Percentiles rank a stretch among this genome's conserved stretches.
phyloP scores from a whole-genome alignment of 192 early-diverging fungal species.

The Backusella circina region DNA sequence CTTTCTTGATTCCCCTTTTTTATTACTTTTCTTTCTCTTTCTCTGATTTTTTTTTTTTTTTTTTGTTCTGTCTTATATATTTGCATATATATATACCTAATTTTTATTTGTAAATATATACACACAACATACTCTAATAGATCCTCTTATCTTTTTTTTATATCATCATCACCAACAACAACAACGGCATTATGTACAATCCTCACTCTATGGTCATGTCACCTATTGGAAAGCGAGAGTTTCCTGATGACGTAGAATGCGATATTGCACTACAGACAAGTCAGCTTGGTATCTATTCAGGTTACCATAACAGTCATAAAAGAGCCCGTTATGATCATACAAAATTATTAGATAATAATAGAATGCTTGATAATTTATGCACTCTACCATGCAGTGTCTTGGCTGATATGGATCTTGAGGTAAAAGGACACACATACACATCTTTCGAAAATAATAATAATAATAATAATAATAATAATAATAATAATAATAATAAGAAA shows the following conservation, averaged over 20 bases:
- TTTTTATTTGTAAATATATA: neutral
- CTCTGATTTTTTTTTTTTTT: neutral
- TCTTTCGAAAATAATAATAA: no score
- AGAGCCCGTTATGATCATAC: conserved; percentile 6
- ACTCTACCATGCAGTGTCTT: conserved; percentile 15
- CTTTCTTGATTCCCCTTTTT: neutral
- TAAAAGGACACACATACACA: neutral
- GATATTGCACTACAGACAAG: conserved; percentile 7
- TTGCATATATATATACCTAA: neutral
- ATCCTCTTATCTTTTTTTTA: neutral
- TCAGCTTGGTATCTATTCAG: neutral
- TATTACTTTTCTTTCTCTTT: neutral
- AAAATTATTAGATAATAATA: neutral
- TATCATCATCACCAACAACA: no score
- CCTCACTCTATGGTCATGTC: conserved; percentile 4
- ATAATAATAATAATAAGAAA: no score
- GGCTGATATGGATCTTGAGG: conserved; percentile 17
- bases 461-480: no score
- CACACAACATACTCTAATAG: neutral
- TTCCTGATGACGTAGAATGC: neutral
- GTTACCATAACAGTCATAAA: neutral
- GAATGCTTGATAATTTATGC: conserved; percentile 11
- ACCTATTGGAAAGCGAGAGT: conserved; percentile 3
- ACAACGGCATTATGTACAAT: neutral
- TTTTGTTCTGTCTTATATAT: neutral